phyloP scores from a whole-genome alignment of 108 stramenopile species.

The Mayamaea pseudoterrestris region DNA sequence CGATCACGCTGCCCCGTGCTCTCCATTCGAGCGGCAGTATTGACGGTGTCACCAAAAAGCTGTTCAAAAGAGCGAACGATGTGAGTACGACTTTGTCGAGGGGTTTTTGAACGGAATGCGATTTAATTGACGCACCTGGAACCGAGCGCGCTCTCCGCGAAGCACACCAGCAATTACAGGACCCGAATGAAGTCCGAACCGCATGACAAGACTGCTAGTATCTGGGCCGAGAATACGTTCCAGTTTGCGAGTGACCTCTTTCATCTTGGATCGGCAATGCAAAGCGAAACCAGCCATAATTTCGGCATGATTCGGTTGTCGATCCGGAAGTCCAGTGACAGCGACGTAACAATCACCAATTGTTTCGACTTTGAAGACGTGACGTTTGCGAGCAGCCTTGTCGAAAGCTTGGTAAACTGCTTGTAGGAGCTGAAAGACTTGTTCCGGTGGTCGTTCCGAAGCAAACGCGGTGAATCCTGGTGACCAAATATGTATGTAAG shows the following conservation, averaged over 20 bases:
- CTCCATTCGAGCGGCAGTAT: constrained; percentile 48
- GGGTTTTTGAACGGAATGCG: too few relatives aligned
- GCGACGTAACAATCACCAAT: constrained; percentile 49
- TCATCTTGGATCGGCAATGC: constrained; percentile 28
- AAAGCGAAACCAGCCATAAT: constrained; percentile 28
- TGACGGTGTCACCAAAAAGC: constrained; percentile 51
- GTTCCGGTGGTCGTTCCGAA: constrained; percentile 22
- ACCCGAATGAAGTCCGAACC: constrained; percentile 43
- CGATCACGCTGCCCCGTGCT: constrained; percentile 24
- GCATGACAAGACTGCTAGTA: constrained; percentile 33
- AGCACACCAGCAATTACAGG: constrained; percentile 44
- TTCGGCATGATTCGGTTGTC: constrained; percentile 33
- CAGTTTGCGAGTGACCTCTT: constrained; percentile 20
- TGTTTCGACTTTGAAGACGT: constrained; percentile 19
- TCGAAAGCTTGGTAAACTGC: constrained; percentile 35
- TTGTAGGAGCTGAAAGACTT: constrained; percentile 35
- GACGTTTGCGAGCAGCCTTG: constrained; percentile 14
- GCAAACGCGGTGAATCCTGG: constrained; percentile 45
- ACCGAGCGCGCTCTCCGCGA: constrained; percentile 39
- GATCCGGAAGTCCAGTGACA: constrained; percentile 49
- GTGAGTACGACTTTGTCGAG: too few relatives aligned
- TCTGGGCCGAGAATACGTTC: constrained; percentile 28
- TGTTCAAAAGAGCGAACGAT: too few relatives aligned
- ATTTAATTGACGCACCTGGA: too few relatives aligned
- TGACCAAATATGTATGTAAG: too few relatives aligned